phyloP scores from a whole-genome alignment of 164 flowering plant genomes.

The Vitis vinifera region ASM3070453v1 NC_081820.1:27144001-27144500 shows the following conservation, averaged over 20 bases:
- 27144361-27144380: slow-evolving; percentile 39
- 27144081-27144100: slow-evolving; percentile 39
- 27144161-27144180: slow-evolving; percentile 53
- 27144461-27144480: slow-evolving; percentile 53
- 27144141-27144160: slow-evolving; percentile 48
- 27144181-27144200: slow-evolving; percentile 50
- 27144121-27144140: slow-evolving; percentile 51
- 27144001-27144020: slow-evolving; percentile 28
- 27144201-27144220: slow-evolving; percentile 77
- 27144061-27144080: slow-evolving; percentile 29
- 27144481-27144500: slow-evolving; percentile 23
- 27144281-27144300: slow-evolving; percentile 54
- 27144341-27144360: slow-evolving; percentile 63
- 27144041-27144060: slow-evolving; percentile 31
- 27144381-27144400: slow-evolving; percentile 53
- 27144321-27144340: slow-evolving; percentile 59
- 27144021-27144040: slow-evolving; percentile 39
- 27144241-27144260: slow-evolving; percentile 54
- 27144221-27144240: slow-evolving; percentile 66
- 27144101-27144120: slow-evolving; percentile 48
- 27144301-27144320: slow-evolving; percentile 56
- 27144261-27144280: slow-evolving; percentile 55
- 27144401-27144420: slow-evolving; percentile 43
- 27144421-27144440: slow-evolving; percentile 50
- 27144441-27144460: slow-evolving; percentile 38